Evolutionary conservation across 1,139 yeast genomes (phyloP).

Genomic region (Hyphopichia pseudoburtonii): DNA sequence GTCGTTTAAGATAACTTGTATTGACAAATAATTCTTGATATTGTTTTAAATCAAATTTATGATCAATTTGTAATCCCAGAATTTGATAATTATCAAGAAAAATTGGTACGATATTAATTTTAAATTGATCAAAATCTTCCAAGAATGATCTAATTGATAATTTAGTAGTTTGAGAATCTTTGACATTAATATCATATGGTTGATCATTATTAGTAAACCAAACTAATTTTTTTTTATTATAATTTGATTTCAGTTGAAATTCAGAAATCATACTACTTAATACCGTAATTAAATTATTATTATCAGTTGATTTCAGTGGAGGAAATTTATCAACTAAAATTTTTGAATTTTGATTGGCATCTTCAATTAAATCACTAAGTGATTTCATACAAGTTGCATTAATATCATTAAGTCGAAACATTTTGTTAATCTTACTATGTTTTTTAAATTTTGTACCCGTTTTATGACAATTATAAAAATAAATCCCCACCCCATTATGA

Average conservation of each 20-base stretch:
- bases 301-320: slow-evolving; percentile 18
- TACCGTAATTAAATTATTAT: slow-evolving; percentile 35
- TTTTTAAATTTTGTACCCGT: slow-evolving; percentile 27
- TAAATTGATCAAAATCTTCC: slow-evolving; percentile 55
- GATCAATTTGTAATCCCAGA: slow-evolving; percentile 15
- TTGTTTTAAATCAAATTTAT: slow-evolving; percentile 48
- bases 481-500: slow-evolving; percentile 66
- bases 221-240: slow-evolving; percentile 36
- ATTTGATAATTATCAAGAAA: slow-evolving; percentile 41
- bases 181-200: slow-evolving; percentile 29
- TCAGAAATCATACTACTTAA: slow-evolving; percentile 35
- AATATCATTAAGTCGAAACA: slow-evolving; percentile 37
- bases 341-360: slow-evolving; percentile 22
- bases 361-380: slow-evolving; percentile 33
- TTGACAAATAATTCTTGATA: slow-evolving; percentile 59
- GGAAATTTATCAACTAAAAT: slow-evolving; percentile 15
- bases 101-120: slow-evolving; percentile 61
- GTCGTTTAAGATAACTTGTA: slow-evolving; percentile 30
- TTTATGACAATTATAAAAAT: slow-evolving; percentile 51
- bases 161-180: slow-evolving; percentile 38
- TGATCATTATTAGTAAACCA: slow-evolving; percentile 46
- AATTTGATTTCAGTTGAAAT: slow-evolving; percentile 28
- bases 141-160: slow-evolving; percentile 38
- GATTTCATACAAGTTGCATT: slow-evolving; percentile 42
- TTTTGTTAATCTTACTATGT: slow-evolving; percentile 26